Percentiles rank a stretch among this genome's conserved stretches.
phyloP scores from a whole-genome alignment of 2,329 filamentous ascomycete species.

The Orbilia ellipsospora region DNA sequence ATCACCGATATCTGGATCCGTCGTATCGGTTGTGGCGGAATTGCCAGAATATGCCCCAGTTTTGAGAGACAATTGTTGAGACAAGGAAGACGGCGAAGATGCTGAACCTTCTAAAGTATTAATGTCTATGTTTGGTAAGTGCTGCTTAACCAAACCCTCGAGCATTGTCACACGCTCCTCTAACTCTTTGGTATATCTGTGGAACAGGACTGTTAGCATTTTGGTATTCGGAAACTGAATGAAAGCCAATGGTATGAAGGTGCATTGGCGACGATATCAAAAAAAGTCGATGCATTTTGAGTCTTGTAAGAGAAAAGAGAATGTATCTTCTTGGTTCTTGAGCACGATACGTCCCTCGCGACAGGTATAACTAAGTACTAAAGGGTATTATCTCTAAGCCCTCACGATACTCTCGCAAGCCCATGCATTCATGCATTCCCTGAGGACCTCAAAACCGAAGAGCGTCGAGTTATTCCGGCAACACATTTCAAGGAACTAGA shows the following conservation, averaged over 20 bases:
- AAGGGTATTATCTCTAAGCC: constrained; percentile 31
- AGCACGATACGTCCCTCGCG: constrained; percentile 36
- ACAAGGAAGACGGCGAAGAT: constrained; percentile 47
- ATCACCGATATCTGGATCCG: constrained; percentile 44
- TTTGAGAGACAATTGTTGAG: constrained; percentile 46
- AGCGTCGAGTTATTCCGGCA: constrained; percentile 20
- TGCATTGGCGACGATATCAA: constrained; percentile 49
- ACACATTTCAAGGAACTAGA: constrained; percentile 53
- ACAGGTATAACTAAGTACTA: constrained; percentile 34
- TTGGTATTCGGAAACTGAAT: constrained; percentile 56
- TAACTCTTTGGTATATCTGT: constrained; percentile 53
- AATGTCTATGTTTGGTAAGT: constrained; percentile 48
- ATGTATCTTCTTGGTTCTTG: constrained; percentile 32
- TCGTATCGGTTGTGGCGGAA: constrained; percentile 45
- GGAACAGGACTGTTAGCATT: constrained; percentile 51
- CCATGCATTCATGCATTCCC: constrained; percentile 20
- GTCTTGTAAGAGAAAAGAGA: constrained; percentile 19
- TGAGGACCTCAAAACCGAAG: constrained; percentile 9
- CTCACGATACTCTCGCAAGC: constrained; percentile 48
- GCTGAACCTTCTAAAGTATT: constrained; percentile 46
- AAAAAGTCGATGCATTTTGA: constrained; percentile 42
- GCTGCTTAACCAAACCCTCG: constrained; percentile 51
- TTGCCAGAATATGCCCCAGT: constrained; percentile 57
- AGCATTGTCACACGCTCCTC: constrained; percentile 50
- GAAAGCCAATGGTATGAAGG: constrained; percentile 13